A percentile compares a stretch with the other conserved stretches of the same genome.
Evolutionary conservation across 352 stramenopile species (phyloP).

Genomic region (Phytopythium delawarense): DNA sequence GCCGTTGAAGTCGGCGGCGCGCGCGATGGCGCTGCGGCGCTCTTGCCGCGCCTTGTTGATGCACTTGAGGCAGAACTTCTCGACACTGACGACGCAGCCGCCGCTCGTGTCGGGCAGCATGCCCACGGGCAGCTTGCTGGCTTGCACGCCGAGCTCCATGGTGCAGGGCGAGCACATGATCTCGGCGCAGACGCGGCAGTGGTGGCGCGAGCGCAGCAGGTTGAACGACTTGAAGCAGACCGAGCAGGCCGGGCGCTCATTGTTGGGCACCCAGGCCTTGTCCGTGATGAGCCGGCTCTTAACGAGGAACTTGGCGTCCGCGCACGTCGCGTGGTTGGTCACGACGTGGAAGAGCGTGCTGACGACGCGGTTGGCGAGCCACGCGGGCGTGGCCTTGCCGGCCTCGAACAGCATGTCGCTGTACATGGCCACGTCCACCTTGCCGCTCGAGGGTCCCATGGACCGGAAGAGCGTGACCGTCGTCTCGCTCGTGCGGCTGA

Average conservation of each 20-base stretch:
- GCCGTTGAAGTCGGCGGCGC: not conserved
- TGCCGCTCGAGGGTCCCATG: constrained; percentile 43
- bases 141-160: constrained; percentile 53
- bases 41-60: constrained; percentile 66
- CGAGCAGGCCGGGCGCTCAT: constrained; percentile 57
- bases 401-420: constrained; percentile 33
- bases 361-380: constrained; percentile 64
- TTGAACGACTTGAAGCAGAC: constrained; percentile 81
- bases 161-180: constrained; percentile 78
- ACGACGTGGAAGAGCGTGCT: constrained; percentile 34
- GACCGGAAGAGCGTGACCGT: constrained; percentile 60
- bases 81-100: constrained; percentile 53
- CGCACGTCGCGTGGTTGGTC: constrained; percentile 35
- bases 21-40: constrained; percentile 31
- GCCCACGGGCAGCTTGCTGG: constrained; percentile 41
- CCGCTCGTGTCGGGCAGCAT: constrained; percentile 54
- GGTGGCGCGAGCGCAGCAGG: constrained; percentile 65
- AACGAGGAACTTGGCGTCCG: constrained; percentile 64
- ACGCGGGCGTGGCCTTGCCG: constrained; percentile 57
- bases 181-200: constrained; percentile 78
- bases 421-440: constrained; percentile 46
- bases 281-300: constrained; percentile 53
- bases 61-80: constrained; percentile 83
- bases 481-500: constrained; percentile 43
- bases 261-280: constrained; percentile 67